Base-by-base conservation (phyloP, 1,284 basidiomycete species). In the Ceratobasidium sp. region DNA sequence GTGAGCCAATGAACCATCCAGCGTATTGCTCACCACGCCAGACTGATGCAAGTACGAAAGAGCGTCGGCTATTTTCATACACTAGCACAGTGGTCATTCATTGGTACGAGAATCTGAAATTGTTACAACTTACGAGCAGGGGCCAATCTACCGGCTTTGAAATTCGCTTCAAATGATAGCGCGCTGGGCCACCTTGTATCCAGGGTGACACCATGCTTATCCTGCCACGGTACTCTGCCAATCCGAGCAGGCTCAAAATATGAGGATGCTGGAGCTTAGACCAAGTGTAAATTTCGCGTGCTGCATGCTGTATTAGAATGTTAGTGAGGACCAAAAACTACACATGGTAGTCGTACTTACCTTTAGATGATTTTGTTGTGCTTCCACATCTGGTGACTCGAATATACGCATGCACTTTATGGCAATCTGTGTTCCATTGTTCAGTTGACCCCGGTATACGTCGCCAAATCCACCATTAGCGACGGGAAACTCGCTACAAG, bases 181-280 rank as follows among this genome's bases (percentile, higher is more conserved):
- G 26, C n/a, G 57, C 15, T 23, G 46, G 15, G 3, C 68, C 68
- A n/a, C 38, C n/a, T 3, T 26, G 15, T 12, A 70, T 57, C 68
- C 68, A 70, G 5, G 48, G 33, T 9, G 68, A 70, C n/a, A 70
- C 26, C 68, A 70, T 70, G 12, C 50, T 52, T 9, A 70, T 70
- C 57, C 57, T 50, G 20, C 50, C 54, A n/a, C 52, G 68, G 26
- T 38, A 70, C 23, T 56, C 26, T 9, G 44, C 68, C 26, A 70
- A 20, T 13, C 68, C 68, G 2, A 56, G 38, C 48, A 70, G 28
- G 20, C 50, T 42, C 52, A 70, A 42, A 17, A 70, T 40, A n/a
- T 70, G 20, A 3, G 33, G 68, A 23, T 70, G 68, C 17, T 42
- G 13, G 28, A 48, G 50, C 28, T 57, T 70, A 26, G 68, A 54